phyloP scores from a whole-genome alignment of 2,329 filamentous ascomycete genomes.

The Aspergillus pseudotamarii region DNA sequence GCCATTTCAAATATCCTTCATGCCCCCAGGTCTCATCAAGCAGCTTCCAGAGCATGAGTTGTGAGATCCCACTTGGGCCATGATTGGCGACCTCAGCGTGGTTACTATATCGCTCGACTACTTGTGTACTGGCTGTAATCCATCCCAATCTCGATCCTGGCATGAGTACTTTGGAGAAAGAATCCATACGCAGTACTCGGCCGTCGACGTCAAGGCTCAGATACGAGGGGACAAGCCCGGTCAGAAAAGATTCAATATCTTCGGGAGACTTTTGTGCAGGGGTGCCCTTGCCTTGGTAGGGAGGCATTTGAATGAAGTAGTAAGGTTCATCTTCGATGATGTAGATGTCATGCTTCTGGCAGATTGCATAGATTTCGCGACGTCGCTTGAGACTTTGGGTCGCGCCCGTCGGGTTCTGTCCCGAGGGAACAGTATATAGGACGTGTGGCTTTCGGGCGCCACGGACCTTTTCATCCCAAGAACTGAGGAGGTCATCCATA shows the following conservation, averaged over 20 bases:
- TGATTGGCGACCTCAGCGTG: constrained; percentile 79
- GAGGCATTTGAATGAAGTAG: constrained; percentile 2
- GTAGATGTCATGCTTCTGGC: background rate
- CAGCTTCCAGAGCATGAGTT: constrained; percentile 77
- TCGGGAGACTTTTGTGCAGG: no score
- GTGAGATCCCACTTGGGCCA: constrained; percentile 75
- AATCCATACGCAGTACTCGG: constrained; percentile 81
- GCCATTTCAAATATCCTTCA: constrained; percentile 77
- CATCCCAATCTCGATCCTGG: constrained; percentile 78
- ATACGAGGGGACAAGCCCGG: constrained; percentile 63
- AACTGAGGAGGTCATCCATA: background rate
- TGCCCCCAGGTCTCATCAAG: constrained; percentile 89
- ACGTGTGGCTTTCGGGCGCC: background rate
- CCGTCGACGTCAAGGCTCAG: constrained; percentile 77
- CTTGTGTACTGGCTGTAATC: constrained; percentile 78
- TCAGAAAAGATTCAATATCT: background rate
- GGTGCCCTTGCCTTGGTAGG: background rate
- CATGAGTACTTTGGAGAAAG: constrained; percentile 80
- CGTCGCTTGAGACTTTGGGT: background rate
- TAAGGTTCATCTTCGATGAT: background rate
- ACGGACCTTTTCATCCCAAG: background rate
- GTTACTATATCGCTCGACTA: constrained; percentile 74
- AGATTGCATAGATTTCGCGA: background rate
- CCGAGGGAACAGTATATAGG: background rate
- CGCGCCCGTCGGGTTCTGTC: constrained; percentile 1